Evolutionary conservation across 164 flowering plant species (phyloP).

Genomic region (Stephania yunnanensis): DNA sequence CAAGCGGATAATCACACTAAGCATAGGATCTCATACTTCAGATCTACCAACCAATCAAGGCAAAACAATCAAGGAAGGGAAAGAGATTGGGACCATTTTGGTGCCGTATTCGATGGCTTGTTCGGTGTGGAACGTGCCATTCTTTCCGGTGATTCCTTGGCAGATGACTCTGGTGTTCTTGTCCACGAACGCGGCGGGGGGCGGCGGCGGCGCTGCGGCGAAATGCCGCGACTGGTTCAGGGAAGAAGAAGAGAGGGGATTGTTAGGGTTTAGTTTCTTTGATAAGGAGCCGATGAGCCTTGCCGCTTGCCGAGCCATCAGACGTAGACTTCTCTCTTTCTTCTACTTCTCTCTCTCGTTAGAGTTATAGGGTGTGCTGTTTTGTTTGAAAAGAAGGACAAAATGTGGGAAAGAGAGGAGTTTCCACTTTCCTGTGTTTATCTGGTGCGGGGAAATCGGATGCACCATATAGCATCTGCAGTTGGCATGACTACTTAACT

Average conservation of each 20-base stretch:
- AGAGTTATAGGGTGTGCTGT: too few species aligned
- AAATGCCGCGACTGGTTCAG: conserved; percentile 33
- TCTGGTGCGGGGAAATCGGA: too few species aligned
- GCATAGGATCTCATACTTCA: not conserved
- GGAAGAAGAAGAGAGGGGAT: conserved; percentile 7
- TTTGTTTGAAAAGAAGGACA: too few species aligned
- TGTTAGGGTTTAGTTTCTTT: conserved; percentile 11
- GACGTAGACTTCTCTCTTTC: not conserved
- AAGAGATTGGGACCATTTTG: conserved; percentile 50
- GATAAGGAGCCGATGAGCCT: conserved; percentile 20
- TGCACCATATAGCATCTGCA: too few species aligned
- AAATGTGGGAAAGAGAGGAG: too few species aligned
- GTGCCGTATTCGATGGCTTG: conserved; percentile 97
- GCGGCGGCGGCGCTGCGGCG: conserved; percentile 49
- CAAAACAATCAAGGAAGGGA: not conserved
- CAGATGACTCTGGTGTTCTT: conserved; percentile 87
- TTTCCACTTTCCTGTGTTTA: too few species aligned
- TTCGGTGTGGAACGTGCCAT: conserved; percentile 89
- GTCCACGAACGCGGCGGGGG: conserved; percentile 85
- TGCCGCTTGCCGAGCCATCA: conserved; percentile 29
- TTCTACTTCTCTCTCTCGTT: not conserved
- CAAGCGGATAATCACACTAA: not conserved
- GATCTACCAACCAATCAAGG: conserved; percentile 1
- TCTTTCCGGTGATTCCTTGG: conserved; percentile 92
- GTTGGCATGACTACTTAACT: too few species aligned